Conservation (phyloP, 768 basidiomycete genomes). For the Boletus tomentosulus region DNA sequence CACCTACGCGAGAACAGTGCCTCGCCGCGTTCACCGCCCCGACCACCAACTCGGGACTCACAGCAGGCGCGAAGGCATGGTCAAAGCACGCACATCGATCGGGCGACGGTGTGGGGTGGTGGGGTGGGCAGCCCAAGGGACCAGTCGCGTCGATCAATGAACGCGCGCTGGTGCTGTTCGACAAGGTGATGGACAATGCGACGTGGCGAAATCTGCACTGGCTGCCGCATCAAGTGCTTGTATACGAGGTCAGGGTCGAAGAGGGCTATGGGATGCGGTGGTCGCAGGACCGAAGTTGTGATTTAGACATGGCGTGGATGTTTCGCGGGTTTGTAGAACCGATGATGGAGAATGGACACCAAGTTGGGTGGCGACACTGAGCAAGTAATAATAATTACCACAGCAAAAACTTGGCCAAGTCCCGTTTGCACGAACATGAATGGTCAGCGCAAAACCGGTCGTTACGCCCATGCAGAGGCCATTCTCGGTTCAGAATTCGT, state of each 20-base stretch:
- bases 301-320: conserved; percentile 33
- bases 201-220: conserved; percentile 66
- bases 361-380: conserved; percentile 54
- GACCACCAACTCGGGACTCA: conserved; percentile 49
- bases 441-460: no score
- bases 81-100: conserved; percentile 63
- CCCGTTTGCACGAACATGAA: conserved; percentile 2
- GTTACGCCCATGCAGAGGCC: conserved; percentile 63
- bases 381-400: background rate
- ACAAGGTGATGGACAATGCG: conserved; percentile 46
- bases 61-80: conserved; percentile 61
- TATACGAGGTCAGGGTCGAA: conserved; percentile 55
- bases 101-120: conserved; percentile 43
- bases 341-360: conserved; percentile 65
- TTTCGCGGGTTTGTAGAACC: conserved; percentile 67
- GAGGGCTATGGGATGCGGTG: conserved; percentile 69
- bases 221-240: conserved; percentile 57
- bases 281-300: conserved; percentile 48
- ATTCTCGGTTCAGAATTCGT: conserved; percentile 77
- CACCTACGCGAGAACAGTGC: conserved; percentile 48
- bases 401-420: background rate
- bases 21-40: conserved; percentile 45
- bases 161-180: conserved; percentile 46
- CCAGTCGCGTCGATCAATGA: conserved; percentile 51
- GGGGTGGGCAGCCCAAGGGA: conserved; percentile 51